These are phyloP conservation scores for Marsdenia floribunda DNA, from an alignment of 257 asterid species.

Conservation along the genomic window DNA sequence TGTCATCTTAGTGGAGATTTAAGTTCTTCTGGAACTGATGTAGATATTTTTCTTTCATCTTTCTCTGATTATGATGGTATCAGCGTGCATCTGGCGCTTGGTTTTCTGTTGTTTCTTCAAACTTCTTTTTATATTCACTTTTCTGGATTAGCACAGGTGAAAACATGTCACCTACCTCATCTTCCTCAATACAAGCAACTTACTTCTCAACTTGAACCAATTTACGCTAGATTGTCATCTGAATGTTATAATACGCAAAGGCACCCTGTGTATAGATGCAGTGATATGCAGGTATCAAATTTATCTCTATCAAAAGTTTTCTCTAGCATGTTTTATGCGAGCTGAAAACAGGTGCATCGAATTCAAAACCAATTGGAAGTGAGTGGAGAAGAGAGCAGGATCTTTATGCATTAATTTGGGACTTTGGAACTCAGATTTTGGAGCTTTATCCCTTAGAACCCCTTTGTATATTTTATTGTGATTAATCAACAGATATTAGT, in stretches of 20 bases:
- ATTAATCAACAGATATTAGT: not conserved
- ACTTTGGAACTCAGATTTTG: not conserved
- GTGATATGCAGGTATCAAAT: conserved; percentile 60
- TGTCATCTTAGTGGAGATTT: not conserved
- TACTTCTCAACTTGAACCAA: conserved; percentile 57
- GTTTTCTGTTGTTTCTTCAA: not conserved
- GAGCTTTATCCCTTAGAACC: not conserved
- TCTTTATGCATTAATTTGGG: not conserved
- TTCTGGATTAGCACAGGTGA: conserved; percentile 41
- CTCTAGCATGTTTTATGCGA: not conserved
- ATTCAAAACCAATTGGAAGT: not conserved
- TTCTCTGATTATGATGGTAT: not conserved
- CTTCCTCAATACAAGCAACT: conserved; percentile 71
- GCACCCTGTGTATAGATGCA: conserved; percentile 75
- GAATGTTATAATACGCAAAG: conserved; percentile 45
- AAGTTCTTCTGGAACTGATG: not conserved
- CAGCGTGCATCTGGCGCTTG: not conserved
- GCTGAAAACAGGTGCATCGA: not conserved
- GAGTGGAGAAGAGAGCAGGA: not conserved
- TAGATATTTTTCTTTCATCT: not conserved
- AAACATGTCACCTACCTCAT: conserved; percentile 53
- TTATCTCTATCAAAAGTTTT: not conserved
- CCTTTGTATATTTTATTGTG: not conserved
- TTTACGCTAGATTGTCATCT: conserved; percentile 49
- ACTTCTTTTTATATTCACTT: not conserved